Conservation (phyloP, 768 basidiomycete species). For the Tricholomella constricta region DNA sequence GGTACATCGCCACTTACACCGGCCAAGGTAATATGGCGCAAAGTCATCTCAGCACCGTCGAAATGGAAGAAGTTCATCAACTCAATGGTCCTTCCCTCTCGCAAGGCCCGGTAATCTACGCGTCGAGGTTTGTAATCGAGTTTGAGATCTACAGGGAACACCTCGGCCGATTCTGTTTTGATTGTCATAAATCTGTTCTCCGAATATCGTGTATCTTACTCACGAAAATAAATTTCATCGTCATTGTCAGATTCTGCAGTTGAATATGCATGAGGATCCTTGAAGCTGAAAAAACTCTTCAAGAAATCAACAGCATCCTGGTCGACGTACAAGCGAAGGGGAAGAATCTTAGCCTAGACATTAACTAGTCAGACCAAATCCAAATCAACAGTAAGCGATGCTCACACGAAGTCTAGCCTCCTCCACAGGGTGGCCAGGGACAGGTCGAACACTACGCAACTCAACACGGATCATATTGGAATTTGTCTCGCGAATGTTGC, state of each 20-base stretch:
- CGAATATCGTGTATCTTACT: constrained; percentile 24
- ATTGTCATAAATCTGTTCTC: neutral
- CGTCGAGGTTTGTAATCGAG: constrained; percentile 98
- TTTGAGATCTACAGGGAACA: constrained; percentile 94
- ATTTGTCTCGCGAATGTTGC: constrained; percentile 87
- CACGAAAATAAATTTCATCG: constrained; percentile 77
- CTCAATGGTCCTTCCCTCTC: constrained; percentile 91
- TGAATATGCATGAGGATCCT: constrained; percentile 53
- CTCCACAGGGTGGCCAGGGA: constrained; percentile 63
- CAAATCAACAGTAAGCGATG: constrained; percentile 11
- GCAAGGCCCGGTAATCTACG: constrained; percentile 89
- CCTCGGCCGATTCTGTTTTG: constrained; percentile 81
- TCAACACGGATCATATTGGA: constrained; percentile 94
- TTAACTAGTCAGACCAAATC: neutral
- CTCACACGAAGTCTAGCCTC: constrained; percentile 80
- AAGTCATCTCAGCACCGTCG: constrained; percentile 96
- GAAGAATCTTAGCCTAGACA: constrained; percentile 81
- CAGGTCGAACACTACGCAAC: constrained; percentile 72
- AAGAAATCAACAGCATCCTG: constrained; percentile 98
- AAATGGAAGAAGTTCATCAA: constrained; percentile 99
- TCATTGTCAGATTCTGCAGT: constrained; percentile 39
- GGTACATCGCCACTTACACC: constrained; percentile 61
- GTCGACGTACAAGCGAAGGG: constrained; percentile 91
- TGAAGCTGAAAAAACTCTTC: constrained; percentile 94
- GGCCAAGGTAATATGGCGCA: constrained; percentile 87